Evolutionary conservation across 129 eudicot species (phyloP).

Genomic region (Solidago caesia): DNA sequence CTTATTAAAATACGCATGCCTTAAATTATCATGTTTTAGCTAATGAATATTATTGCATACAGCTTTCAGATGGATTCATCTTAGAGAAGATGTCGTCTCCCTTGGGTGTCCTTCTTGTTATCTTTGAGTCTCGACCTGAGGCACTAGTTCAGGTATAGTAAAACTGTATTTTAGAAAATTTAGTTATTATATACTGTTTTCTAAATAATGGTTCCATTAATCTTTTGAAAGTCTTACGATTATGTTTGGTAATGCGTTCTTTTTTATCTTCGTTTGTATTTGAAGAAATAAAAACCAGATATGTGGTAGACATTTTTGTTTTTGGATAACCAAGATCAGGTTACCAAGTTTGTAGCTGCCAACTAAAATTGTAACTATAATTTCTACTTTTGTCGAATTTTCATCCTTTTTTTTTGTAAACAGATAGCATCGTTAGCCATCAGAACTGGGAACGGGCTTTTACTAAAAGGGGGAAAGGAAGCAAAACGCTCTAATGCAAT

Average conservation of each 20-base stretch:
- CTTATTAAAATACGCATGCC: slow-evolving; percentile 7
- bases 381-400: neutral
- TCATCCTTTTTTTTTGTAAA: slow-evolving; percentile 24
- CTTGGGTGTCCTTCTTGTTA: slow-evolving; percentile 89
- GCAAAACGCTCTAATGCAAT: slow-evolving; percentile 91
- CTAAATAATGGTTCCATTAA: neutral
- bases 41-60: slow-evolving; percentile 35
- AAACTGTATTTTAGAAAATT: neutral
- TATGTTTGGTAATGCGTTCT: no score
- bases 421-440: slow-evolving; percentile 96
- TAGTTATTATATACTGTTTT: neutral
- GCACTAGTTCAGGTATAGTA: slow-evolving; percentile 87
- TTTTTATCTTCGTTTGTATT: no score
- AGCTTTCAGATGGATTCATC: slow-evolving; percentile 86
- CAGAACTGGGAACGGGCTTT: slow-evolving; percentile 93
- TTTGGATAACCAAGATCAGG: no score
- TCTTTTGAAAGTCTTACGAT: no score
- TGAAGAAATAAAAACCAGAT: no score
- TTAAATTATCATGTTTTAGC: neutral
- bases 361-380: no score
- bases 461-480: slow-evolving; percentile 96
- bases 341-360: no score
- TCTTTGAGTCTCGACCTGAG: slow-evolving; percentile 97
- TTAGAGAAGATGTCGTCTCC: slow-evolving; percentile 89
- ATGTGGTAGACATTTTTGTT: no score